Evolutionary conservation across 495 filamentous ascomycete genomes (phyloP), one percentile per base, ranked within the genome.

Genomic region (Parathielavia appendiculata): DNA sequence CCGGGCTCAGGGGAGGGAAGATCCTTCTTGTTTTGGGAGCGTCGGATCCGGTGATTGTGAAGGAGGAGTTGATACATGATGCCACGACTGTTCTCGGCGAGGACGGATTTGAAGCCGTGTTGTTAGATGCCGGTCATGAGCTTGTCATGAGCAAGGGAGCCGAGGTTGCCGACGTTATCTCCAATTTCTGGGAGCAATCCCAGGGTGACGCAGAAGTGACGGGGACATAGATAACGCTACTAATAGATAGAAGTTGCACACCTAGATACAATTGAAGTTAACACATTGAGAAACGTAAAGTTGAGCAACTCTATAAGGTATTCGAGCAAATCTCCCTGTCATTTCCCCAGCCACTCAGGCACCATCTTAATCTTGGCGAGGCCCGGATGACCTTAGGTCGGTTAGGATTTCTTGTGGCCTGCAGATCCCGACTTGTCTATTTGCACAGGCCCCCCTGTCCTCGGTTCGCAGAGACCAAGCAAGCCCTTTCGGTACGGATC

Each of bases 41-140:
- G 40, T 66, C 66, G n/a, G 84, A 87, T 69, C 67, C 75, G n/a
- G 73, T 85, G 12, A 69, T 86, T 44, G 59, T 76, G 0, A 71
- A 71, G 39, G 70, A 77, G 30, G 80, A 92, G 69, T 45, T 77
- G 46, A 65, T 76, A 1, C 75, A 76, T 38, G 81, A 83, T 65
- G 71, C 73, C 3, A 66, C 55, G 9, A 59, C 67, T 5, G 68
- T 71, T 2, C 57, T 83, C 30, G 79, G 79, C 0, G 62, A 63
- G 7, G 68, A 75, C 1, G 73, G 72, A 20, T 64, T 82, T n/a
- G 75, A 79, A 41, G 71, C 79, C 35, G 71, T 69, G 6, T 51
- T 74, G 4, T 45, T 85, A 20, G 65, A 80, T 51, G 72, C 74
- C 5, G 79, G 73, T 1, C 80, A 83, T 59, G 81, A 79, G 36